Conservation (phyloP, 1,284 basidiomycete species). For the Leccinum solheimii region DNA sequence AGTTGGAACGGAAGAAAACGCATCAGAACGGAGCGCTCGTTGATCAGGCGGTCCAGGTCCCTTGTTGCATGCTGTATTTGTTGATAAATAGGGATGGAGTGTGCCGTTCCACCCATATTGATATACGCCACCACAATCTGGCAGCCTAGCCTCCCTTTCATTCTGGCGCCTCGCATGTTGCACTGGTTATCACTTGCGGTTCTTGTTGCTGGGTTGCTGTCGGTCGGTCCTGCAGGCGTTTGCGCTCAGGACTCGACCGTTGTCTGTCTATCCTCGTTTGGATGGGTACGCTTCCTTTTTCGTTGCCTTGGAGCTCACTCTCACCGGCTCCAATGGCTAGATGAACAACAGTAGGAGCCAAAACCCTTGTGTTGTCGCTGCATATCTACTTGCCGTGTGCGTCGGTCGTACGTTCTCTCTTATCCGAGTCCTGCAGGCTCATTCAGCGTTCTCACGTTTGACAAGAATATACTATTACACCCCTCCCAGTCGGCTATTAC, state of each 20-base stretch:
- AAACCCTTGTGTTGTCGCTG: constrained; percentile 36
- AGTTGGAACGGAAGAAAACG: too few species aligned
- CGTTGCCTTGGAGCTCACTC: not conserved
- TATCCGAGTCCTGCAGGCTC: not conserved
- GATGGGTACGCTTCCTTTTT: constrained; percentile 25
- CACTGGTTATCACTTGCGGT: constrained; percentile 18
- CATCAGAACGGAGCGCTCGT: not conserved
- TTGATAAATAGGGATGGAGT: constrained; percentile 14
- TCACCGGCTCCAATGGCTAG: constrained; percentile 18
- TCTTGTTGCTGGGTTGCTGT: constrained; percentile 20
- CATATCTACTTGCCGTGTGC: constrained; percentile 37
- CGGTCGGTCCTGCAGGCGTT: constrained; percentile 10
- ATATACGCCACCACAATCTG: too few species aligned
- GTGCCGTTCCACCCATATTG: not conserved
- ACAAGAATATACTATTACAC: constrained; percentile 21
- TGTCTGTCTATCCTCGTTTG: constrained; percentile 21
- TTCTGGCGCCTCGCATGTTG: constrained; percentile 12
- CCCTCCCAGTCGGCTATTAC: constrained; percentile 13
- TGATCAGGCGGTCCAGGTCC: not conserved
- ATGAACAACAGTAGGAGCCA: constrained; percentile 36
- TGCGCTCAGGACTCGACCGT: constrained; percentile 25
- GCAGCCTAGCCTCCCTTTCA: not conserved
- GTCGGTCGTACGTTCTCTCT: constrained; percentile 26
- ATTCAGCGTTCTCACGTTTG: constrained; percentile 2
- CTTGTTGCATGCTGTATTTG: constrained; percentile 11